Evolutionary conservation across 108 stramenopile species (phyloP).

Genomic region (Nitzschia inconspicua): DNA sequence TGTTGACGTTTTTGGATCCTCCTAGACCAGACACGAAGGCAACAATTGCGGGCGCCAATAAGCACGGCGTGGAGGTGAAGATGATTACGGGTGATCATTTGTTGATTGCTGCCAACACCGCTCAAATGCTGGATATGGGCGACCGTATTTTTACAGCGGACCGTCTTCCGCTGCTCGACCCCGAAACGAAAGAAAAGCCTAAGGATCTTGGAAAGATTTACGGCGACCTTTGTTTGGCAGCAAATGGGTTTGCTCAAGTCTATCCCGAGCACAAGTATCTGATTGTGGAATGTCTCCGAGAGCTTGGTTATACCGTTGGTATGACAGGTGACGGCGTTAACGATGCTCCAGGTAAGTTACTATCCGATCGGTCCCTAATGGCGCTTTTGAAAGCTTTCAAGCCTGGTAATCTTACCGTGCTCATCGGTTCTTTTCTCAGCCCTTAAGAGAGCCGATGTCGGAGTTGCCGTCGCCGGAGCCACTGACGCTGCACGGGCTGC

Average conservation of each 20-base stretch:
- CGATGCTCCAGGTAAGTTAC: too few relatives aligned
- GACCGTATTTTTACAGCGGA: constrained; percentile 44
- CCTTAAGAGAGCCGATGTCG: constrained; percentile 71
- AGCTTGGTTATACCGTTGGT: constrained; percentile 39
- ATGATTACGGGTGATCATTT: constrained; percentile 89
- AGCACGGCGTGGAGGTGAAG: constrained; percentile 71
- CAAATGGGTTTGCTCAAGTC: constrained; percentile 76
- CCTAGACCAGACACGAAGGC: constrained; percentile 75
- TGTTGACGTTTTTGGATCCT: constrained; percentile 82
- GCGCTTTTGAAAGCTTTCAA: too few relatives aligned
- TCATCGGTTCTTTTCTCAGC: too few relatives aligned
- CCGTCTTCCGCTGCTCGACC: constrained; percentile 39
- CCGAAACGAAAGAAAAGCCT: constrained; percentile 43
- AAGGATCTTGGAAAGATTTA: constrained; percentile 10
- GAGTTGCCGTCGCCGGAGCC: constrained; percentile 67
- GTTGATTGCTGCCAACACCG: constrained; percentile 72
- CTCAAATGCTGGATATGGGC: constrained; percentile 55
- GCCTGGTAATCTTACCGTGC: too few relatives aligned
- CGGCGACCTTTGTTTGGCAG: constrained; percentile 43
- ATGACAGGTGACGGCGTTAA: too few relatives aligned
- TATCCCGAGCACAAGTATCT: constrained; percentile 84
- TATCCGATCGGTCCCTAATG: neutral
- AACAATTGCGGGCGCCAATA: constrained; percentile 51
- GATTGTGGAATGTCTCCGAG: constrained; percentile 61
- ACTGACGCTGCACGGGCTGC: constrained; percentile 78